Conservation (phyloP, 345 rosid species). For the Capsella bursapastoris region DNA sequence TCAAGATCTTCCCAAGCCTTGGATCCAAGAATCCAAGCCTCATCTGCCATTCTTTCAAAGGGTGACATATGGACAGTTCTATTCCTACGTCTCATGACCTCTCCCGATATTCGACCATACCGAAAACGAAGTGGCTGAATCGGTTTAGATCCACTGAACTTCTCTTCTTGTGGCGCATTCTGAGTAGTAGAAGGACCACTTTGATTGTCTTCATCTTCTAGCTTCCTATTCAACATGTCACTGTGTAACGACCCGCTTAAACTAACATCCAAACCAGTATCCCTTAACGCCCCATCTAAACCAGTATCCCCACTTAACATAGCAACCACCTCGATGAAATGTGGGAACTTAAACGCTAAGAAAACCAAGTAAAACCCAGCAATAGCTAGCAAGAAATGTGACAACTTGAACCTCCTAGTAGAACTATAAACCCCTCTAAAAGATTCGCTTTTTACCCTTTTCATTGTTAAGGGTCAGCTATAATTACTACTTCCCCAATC, state of each 20-base stretch:
- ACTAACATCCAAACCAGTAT: constrained; percentile 52
- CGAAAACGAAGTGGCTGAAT: constrained; percentile 63
- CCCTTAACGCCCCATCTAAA: constrained; percentile 52
- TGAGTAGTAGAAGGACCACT: constrained; percentile 63
- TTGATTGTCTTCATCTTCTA: constrained; percentile 64
- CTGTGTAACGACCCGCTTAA: constrained; percentile 67
- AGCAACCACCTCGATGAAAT: constrained; percentile 71
- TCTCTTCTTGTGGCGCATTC: constrained; percentile 55
- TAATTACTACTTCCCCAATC: constrained; percentile 34
- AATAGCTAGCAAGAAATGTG: constrained; percentile 70
- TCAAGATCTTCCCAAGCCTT: constrained; percentile 91
- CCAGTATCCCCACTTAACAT: constrained; percentile 73
- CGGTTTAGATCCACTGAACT: constrained; percentile 37
- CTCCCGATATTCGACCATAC: constrained; percentile 82
- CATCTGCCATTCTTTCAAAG: constrained; percentile 88
- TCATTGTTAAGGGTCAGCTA: constrained; percentile 57
- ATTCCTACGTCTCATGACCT: constrained; percentile 71
- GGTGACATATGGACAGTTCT: constrained; percentile 62
- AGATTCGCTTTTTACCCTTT: constrained; percentile 73
- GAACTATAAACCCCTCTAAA: constrained; percentile 42
- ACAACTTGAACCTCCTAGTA: constrained; percentile 75
- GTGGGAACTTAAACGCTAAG: constrained; percentile 79
- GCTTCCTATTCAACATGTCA: constrained; percentile 68
- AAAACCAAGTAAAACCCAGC: constrained; percentile 76
- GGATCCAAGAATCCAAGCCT: constrained; percentile 89